Conservation (phyloP, 2,329 filamentous ascomycete genomes). For the Atkinsonella hypoxylon region DNA sequence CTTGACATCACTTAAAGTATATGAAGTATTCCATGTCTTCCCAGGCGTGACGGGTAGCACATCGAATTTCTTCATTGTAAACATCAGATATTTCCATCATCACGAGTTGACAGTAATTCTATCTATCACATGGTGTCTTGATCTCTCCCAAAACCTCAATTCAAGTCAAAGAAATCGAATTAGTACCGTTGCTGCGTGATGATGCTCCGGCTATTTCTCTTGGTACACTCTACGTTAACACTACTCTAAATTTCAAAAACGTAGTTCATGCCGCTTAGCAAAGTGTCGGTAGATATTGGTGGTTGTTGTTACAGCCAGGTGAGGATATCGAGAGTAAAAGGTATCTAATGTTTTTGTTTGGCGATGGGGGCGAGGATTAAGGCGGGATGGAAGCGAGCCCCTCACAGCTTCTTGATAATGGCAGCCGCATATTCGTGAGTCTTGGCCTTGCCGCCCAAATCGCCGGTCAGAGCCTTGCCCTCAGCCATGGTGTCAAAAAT, state of each 20-base stretch:
- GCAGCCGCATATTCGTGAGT: conserved; percentile 87
- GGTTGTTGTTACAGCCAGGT: background rate
- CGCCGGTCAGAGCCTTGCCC: conserved; percentile 91
- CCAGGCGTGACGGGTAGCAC: no score
- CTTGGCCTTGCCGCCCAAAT: conserved; percentile 92
- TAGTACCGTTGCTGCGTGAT: conserved; percentile 19
- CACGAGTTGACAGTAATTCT: background rate
- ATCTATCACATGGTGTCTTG: no score
- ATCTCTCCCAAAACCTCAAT: background rate
- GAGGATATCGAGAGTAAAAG: background rate
- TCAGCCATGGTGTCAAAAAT: conserved; percentile 92
- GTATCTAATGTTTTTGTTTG: conserved; percentile 3
- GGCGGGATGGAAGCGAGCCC: background rate
- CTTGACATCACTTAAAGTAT: no score
- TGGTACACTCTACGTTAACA: conserved; percentile 20
- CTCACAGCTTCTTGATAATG: conserved; percentile 63
- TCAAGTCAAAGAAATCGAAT: conserved; percentile 2
- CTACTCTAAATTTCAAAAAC: conserved; percentile 11
- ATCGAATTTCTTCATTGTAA: no score
- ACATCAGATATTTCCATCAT: no score
- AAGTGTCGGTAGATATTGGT: conserved; percentile 1
- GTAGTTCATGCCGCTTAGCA: conserved; percentile 5
- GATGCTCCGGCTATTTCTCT: conserved; percentile 11
- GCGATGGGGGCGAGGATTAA: background rate
- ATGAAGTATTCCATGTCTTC: no score